Conservation (phyloP, 179 eudicot genomes). For the Gypsophila paniculata region DNA sequence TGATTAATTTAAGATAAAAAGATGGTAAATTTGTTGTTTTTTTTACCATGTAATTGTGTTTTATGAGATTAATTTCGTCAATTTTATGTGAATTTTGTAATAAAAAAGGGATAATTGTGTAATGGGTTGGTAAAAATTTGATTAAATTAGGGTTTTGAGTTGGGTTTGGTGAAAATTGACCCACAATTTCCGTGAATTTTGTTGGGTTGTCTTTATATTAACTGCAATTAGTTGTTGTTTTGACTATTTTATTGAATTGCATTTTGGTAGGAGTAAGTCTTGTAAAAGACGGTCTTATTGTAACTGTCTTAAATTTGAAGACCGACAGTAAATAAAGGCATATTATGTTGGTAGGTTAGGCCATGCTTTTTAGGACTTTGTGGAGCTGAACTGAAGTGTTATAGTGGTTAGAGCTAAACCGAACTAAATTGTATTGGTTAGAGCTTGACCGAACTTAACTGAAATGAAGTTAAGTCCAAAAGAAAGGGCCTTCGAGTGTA, state of each 20-base stretch:
- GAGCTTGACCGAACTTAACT: too few species aligned
- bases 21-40: not conserved
- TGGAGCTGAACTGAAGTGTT: too few species aligned
- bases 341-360: too few species aligned
- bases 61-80: constrained; percentile 7
- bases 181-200: constrained; percentile 27
- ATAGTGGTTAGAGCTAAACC: too few species aligned
- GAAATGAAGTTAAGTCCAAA: too few species aligned
- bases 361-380: too few species aligned
- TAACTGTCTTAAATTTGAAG: too few species aligned
- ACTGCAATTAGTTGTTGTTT: constrained; percentile 19
- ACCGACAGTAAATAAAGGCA: too few species aligned
- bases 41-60: constrained; percentile 17
- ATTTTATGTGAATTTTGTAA: not conserved
- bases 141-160: constrained; percentile 21
- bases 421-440: too few species aligned
- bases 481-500: too few species aligned
- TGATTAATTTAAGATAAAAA: too few species aligned
- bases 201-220: constrained; percentile 28
- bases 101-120: constrained; percentile 2
- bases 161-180: constrained; percentile 33
- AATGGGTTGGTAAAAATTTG: constrained; percentile 15
- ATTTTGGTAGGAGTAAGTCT: constrained; percentile 13
- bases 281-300: too few species aligned
- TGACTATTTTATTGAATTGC: constrained; percentile 7